Evolutionary conservation across 2,329 filamentous ascomycete species (phyloP), one percentile per base, ranked within the genome.

Genomic region (Metarhizium rileyi): DNA sequence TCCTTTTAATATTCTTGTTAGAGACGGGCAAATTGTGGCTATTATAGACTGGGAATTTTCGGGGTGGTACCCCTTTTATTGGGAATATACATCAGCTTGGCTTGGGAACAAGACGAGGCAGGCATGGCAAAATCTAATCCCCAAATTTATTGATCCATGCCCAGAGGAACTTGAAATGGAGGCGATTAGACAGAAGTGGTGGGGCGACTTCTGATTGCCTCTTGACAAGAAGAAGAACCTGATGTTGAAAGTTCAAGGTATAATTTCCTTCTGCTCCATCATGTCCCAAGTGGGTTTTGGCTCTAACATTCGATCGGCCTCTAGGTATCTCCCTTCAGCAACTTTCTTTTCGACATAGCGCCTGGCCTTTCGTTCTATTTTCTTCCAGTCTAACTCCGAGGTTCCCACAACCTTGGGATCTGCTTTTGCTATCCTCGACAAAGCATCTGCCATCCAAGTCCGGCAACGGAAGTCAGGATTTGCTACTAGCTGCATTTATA

Each of bases 121-220:
- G 43, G 70, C 67, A 52, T 76, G 70, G 69, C 54, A 59, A 50
- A 48, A 59, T 3, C 28, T 55, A 23, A 47, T 70, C 40, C 52
- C 55, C 35, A 63, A 64, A 28, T 70, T 70, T 41, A 57, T 75
- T 30, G 59, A 69, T 44, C 59, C 61, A 1, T 63, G 56, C 43
- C 63, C 64, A 10, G 62, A 60, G 5, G 68, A 67, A 51, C 53
- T 72, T 16, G 57, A 58, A 48, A 72, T 72, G 70, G 70, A 74
- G 48, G 54, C 52, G 38, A 61, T 61, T 9, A 61, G 70, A 46
- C 61, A 63, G 22, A 68, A 61, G 53, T 68, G 61, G 59, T 69
- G 61, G 59, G 65, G 64, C 28, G 49, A 48, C 42, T 45, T 48
- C 26, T 48, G 12, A 51, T 43, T 46, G 36, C 48, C 33, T 46